Base-by-base conservation (phyloP, 2,329 filamentous ascomycete genomes). In the Xylariaceae sp. region DNA sequence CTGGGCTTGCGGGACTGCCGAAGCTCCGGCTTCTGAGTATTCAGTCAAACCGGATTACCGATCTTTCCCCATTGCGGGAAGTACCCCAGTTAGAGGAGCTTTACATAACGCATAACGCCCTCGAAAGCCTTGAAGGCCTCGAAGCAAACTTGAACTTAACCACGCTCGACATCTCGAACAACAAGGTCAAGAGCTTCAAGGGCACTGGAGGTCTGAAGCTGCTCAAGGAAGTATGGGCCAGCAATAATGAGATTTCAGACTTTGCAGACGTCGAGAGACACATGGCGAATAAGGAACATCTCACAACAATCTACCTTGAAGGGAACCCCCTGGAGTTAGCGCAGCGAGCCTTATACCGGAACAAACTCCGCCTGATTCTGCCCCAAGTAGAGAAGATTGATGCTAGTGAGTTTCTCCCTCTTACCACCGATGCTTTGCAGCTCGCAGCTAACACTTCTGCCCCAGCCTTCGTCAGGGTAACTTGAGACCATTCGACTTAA, bases 281-380 rank as follows among this genome's bases (percentile, higher is more conserved):
- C 63, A 72, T 99, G 59, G 79, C 74, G 49, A 87, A 94, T 67
- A 96, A 96, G 75, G 76, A 88, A 67, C 75, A 85, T 36, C 72
- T 97, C 62, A 84, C 86, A 56, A 96, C 94, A 1, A 92, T 99
- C 10, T 99, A 99, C 69, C 95, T 99, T 61, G 94, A 99, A 69
- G 92, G 91, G 1, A 96, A 95, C 65, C 92, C 92, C 22, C 71
- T 99, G 63, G 94, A 99, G 74, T 77, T 84, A 56, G 80, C 80
- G 51, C 83, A 81, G 4, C 88, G 88, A n/a, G 88, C 89, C 1
- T 73, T 96, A 57, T 99, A 99, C 72, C 79, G 94, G 66, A 97
- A 96, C 74, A 99, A 99, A 74, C 84, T 99, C 41, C 81, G 87
- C 55, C 73, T 99, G 70, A 88, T 91, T 32, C 72, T 99, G 71